phyloP scores from a whole-genome alignment of 2,329 filamentous ascomycete genomes.

The Hymenoscyphus repandus region DNA sequence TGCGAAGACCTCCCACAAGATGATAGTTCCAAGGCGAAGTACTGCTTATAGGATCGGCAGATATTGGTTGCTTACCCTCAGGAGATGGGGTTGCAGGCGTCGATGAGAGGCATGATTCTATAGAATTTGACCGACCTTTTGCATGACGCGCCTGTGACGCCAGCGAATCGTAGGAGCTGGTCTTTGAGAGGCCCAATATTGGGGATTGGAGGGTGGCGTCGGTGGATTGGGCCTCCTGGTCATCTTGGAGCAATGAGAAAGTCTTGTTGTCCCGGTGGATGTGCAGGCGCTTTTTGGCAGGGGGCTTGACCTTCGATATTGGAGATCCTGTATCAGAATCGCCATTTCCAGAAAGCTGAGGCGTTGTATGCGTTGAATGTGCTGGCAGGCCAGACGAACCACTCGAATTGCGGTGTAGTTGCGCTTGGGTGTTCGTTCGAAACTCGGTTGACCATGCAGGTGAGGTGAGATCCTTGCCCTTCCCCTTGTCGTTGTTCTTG shows the following conservation, averaged over 20 bases:
- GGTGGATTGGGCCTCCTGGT: slow-evolving; percentile 11
- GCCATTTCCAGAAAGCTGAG: slow-evolving; percentile 19
- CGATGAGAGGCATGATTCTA: slow-evolving; percentile 25
- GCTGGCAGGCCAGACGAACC: slow-evolving; percentile 22
- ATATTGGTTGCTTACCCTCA: slow-evolving; percentile 22
- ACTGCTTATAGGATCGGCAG: slow-evolving; percentile 27
- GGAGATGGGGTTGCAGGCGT: slow-evolving; percentile 23
- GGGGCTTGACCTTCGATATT: slow-evolving; percentile 20
- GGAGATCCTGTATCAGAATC: slow-evolving; percentile 26
- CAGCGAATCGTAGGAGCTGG: slow-evolving; percentile 25
- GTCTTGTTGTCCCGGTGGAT: slow-evolving; percentile 30
- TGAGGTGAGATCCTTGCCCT: slow-evolving; percentile 10
- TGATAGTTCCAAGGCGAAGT: slow-evolving; percentile 30
- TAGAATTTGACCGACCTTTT: slow-evolving; percentile 20
- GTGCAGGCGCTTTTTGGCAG: slow-evolving; percentile 26
- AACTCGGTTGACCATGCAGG: slow-evolving; percentile 24
- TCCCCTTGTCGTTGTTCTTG: not conserved
- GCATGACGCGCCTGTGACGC: slow-evolving; percentile 20
- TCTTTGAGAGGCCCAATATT: slow-evolving; percentile 16
- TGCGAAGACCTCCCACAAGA: slow-evolving; percentile 31
- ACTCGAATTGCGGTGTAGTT: slow-evolving; percentile 15
- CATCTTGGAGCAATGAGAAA: slow-evolving; percentile 28
- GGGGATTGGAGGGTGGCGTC: slow-evolving; percentile 21
- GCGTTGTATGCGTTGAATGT: slow-evolving; percentile 23
- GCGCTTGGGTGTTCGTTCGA: slow-evolving; percentile 23